Evolutionary conservation across 139 green algal species (phyloP).

Genomic region (Spirogloea muscicola): DNA sequence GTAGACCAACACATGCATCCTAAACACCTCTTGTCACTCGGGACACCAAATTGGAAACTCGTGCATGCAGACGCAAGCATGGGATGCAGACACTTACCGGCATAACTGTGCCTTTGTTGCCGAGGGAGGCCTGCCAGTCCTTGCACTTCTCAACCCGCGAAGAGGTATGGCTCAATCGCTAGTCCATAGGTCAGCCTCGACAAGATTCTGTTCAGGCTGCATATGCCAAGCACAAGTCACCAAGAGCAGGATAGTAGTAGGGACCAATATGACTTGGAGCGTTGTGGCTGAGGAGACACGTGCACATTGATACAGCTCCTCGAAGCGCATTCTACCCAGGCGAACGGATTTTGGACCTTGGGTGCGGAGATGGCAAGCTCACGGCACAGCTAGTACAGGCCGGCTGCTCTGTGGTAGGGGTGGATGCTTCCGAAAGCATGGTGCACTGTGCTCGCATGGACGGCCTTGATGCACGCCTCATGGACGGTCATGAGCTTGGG

Average conservation of each 20-base stretch:
- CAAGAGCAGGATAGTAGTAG: not conserved
- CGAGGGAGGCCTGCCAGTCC: not conserved
- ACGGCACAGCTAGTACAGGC: not conserved
- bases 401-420: constrained; percentile 1
- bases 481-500: constrained; percentile 14
- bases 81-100: constrained; percentile 7
- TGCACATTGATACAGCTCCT: not conserved
- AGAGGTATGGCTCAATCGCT: constrained; percentile 3
- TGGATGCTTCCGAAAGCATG: constrained; percentile 14
- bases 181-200: not conserved
- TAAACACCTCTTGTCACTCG: too few species aligned
- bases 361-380: not conserved
- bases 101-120: constrained; percentile 1
- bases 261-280: not conserved
- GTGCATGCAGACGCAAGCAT: not conserved
- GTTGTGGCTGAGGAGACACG: not conserved
- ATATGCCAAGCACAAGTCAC: not conserved
- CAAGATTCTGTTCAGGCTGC: not conserved
- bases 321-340: not conserved
- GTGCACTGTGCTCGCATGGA: not conserved
- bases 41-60: too few species aligned
- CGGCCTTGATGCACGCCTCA: constrained; percentile 7
- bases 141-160: not conserved
- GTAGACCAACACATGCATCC: too few species aligned
- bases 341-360: constrained; percentile 26